Conservation (phyloP, 2,329 filamentous ascomycete genomes). For the Allantophomopsis cytisporea region DNA sequence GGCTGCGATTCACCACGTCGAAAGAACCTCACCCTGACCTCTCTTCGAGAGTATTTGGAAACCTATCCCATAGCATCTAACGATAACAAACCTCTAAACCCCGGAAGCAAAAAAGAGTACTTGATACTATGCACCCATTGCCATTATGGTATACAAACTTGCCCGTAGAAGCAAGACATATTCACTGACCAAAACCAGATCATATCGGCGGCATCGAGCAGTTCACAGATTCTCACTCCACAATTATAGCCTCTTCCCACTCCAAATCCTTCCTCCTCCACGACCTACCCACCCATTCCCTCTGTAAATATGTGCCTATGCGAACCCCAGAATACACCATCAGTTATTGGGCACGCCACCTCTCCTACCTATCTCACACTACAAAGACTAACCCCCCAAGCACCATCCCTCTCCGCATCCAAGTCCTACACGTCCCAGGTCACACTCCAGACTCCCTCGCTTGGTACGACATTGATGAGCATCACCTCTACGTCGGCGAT, state of each 20-base stretch:
- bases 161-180: too few relatives aligned
- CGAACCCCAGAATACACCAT: conserved; percentile 24
- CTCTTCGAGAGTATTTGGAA: conserved; percentile 27
- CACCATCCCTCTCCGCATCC: conserved; percentile 19
- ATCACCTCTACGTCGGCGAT: conserved; percentile 30
- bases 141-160: conserved; percentile 20
- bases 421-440: conserved; percentile 29
- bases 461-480: conserved; percentile 28
- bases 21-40: conserved; percentile 14
- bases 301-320: conserved; percentile 23
- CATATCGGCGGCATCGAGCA: conserved; percentile 18
- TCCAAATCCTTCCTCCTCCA: conserved; percentile 24
- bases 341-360: conserved; percentile 24
- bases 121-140: conserved; percentile 30
- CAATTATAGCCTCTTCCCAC: conserved; percentile 19
- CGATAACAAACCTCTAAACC: conserved; percentile 21
- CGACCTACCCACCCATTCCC: conserved; percentile 23
- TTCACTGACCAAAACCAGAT: conserved; percentile 7
- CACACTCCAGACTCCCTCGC: conserved; percentile 31
- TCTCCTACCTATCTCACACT: conserved; percentile 15
- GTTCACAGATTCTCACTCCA: conserved; percentile 9
- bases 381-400: conserved; percentile 2
- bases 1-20: conserved; percentile 25
- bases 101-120: conserved; percentile 19
- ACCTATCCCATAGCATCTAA: conserved; percentile 22